Percentiles rank a stretch among this genome's conserved stretches.
phyloP scores from a whole-genome alignment of 768 basidiomycete genomes.

The Hirschioporus abietinus region DNA sequence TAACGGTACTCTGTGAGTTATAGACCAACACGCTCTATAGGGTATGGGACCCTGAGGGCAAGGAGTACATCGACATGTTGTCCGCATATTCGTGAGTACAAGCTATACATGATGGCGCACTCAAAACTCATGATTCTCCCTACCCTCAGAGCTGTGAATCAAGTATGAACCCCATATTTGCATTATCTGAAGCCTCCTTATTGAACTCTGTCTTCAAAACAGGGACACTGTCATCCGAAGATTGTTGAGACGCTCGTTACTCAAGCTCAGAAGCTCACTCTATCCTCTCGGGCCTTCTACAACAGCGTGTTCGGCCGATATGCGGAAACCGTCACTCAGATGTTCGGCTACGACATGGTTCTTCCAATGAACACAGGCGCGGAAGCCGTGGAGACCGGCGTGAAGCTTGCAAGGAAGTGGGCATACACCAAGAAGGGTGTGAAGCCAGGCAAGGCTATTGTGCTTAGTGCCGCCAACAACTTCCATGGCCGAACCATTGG shows the following conservation, averaged over 20 bases:
- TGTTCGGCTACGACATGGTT: constrained; percentile 93
- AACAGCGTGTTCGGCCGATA: constrained; percentile 89
- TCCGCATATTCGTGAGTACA: constrained; percentile 88
- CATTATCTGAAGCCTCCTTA: constrained; percentile 6
- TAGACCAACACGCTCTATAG: constrained; percentile 29
- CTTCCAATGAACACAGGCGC: constrained; percentile 99
- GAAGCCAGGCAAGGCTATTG: constrained; percentile 74
- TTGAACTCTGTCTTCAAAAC: constrained; percentile 8
- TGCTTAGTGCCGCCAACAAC: constrained; percentile 83
- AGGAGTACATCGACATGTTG: constrained; percentile 96
- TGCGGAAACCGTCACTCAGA: constrained; percentile 73
- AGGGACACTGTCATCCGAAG: constrained; percentile 90
- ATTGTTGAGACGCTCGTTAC: constrained; percentile 76
- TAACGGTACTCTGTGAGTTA: constrained; percentile 4
- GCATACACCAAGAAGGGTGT: constrained; percentile 86
- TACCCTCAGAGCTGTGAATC: constrained; percentile 70
- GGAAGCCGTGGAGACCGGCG: constrained; percentile 95
- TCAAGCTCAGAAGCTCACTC: constrained; percentile 86
- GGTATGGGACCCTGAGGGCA: constrained; percentile 94
- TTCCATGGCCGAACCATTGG: constrained; percentile 95
- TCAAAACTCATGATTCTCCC: constrained; percentile 7
- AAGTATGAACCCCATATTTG: constrained; percentile 42
- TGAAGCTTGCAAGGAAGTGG: constrained; percentile 97
- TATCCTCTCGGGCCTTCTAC: constrained; percentile 96
- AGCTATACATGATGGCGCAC: constrained; percentile 9